Evolutionary conservation across 257 asterid species (phyloP), one percentile per base, ranked within the genome.

Genomic region (Capsicum pubescens): DNA sequence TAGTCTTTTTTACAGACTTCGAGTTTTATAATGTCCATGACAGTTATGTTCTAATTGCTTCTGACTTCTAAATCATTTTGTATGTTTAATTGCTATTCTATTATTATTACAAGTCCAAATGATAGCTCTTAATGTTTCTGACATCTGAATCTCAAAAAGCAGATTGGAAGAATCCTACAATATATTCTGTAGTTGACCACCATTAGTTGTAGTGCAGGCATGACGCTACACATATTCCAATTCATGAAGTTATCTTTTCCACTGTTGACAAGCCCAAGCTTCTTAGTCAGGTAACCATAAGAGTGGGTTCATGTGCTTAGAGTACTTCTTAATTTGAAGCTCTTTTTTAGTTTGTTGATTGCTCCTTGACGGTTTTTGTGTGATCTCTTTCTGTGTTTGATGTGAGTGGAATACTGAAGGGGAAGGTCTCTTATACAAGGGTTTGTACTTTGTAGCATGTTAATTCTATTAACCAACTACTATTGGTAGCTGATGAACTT

Each of bases 241-340:
- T 90, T 81, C 95, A 94, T 86, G 98, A 95, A 92, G 88, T 95
- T 57, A 93, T 94, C 70, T 94, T 95, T 92, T 94, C 99, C 54
- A 91, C 99, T 66, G 76, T 84, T 82, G 98, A 95, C 94, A 94
- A 94, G 92, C 98, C 98, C 52, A 95, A 93, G 91, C 98, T 94
- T 88, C 97, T 95, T 72, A 94, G 98, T 84, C 94, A 95, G 99
- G 98, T 95, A 90, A 86, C 83, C 36, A 12, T 35, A 21, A 72
- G 15, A 86, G 32, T 26, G 79, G 78, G 78, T 85, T 66, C 39
- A 69, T 80, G 69, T 82, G 60, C 59, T 63, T 59, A 68, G 50
- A 55, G 58, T 85, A 80, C 57, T 36, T 59, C 57, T 36, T 59
- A 85, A 44, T 85, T 39, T 79, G 80, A 32, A 66, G 78, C 44